Evolutionary conservation across 129 eudicot genomes (phyloP), one percentile per base, ranked within the genome.

Genomic region (Pulicaria dysenterica): DNA sequence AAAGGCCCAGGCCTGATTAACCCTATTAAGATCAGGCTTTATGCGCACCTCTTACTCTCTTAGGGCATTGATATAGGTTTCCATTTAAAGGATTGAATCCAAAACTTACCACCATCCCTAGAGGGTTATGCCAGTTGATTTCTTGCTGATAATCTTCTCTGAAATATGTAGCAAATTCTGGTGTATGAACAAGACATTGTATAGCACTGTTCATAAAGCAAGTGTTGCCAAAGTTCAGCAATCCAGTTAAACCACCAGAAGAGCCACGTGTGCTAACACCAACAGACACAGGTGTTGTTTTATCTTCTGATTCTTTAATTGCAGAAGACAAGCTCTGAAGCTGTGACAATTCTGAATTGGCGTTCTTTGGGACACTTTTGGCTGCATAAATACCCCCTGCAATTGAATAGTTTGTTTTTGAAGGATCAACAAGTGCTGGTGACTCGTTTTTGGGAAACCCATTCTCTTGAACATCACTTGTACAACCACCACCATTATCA

Each of bases 121-220:
- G 83, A 82, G 98, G 98, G 62, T 93, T 93, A 73, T 90, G 96
- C 81, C 92, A 80, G 73, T 93, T 93, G 76, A 93, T 93, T 79
- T 93, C 98, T 53, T 80, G 87, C 77, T 82, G 86, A 67, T 90
- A 93, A 85, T 93, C 92, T 78, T 85, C 98, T 54, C 88, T 91
- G 72, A 93, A 93, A 58, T 93, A 93, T 59, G 72, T 87, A 17
- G 98, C 92, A 67, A 93, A 90, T 68, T 93, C 96, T 13, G 96
- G 98, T 15, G 98, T 93, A 83, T 93, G 98, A 69, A 93, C 98
- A 16, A 93, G 95, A 80, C 98, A 93, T 50, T 93, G 98, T 73
- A 93, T 87, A 8, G 98, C 98, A 84, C 96, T 87, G 78, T 93
- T 93, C 98, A 93, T 93, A 81, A 93, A 93, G 67, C 98, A 93